phyloP scores from a whole-genome alignment of 768 basidiomycete genomes.

The Chiua virens region DNA sequence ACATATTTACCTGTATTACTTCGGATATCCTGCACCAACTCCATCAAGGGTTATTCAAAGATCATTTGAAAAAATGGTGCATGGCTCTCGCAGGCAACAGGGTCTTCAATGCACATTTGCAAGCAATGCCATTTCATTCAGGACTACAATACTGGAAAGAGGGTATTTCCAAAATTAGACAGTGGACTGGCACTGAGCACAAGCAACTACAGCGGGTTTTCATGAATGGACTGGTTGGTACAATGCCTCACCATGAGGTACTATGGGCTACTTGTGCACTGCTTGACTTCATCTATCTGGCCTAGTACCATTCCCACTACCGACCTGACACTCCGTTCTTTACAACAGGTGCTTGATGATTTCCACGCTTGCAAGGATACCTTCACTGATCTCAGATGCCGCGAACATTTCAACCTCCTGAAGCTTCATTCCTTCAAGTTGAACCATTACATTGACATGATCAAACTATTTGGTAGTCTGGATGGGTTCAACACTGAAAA shows the following conservation, averaged over 20 bases:
- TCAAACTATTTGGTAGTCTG: not conserved
- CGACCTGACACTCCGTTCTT: not conserved
- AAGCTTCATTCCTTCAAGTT: not conserved
- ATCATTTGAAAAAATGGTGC: conserved; percentile 2
- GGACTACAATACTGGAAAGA: not conserved
- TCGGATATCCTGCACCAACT: conserved; percentile 1
- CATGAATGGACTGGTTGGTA: not conserved
- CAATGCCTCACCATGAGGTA: no score
- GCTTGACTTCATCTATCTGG: not conserved
- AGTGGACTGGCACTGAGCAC: not conserved
- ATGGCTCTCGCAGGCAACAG: fast-evolving
- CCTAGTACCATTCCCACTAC: not conserved
- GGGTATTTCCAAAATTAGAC: not conserved
- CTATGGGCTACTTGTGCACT: no score
- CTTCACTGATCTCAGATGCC: not conserved
- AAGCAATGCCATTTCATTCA: not conserved
- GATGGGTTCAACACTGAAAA: not conserved
- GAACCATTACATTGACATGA: not conserved
- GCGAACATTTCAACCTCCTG: not conserved
- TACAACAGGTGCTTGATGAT: not conserved
- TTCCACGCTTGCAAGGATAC: not conserved
- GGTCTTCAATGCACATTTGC: not conserved
- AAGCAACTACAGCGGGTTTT: not conserved
- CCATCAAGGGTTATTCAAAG: not conserved
- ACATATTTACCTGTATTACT: not conserved